phyloP scores from a whole-genome alignment of 331 rosid species.

The Rhamnella rubrinervis region DNA sequence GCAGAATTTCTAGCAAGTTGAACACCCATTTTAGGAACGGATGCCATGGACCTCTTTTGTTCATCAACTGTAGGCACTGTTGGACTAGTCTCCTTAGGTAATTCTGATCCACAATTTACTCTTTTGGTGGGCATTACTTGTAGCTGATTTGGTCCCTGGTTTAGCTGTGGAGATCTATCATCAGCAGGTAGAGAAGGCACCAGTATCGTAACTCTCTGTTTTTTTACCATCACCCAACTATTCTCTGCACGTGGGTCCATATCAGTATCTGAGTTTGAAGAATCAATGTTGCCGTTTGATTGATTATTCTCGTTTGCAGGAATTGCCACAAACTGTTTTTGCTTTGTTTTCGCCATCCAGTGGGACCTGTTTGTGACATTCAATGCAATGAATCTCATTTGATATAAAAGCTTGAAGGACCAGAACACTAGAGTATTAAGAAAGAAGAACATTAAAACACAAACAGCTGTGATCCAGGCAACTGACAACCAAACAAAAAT shows the following conservation, averaged over 20 bases:
- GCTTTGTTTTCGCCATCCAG: slow-evolving; percentile 69
- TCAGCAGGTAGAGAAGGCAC: slow-evolving; percentile 58
- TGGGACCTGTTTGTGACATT: slow-evolving; percentile 27
- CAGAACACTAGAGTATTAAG: background rate
- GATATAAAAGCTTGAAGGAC: background rate
- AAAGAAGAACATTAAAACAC: background rate
- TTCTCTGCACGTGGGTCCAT: slow-evolving; percentile 37
- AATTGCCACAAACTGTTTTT: slow-evolving; percentile 34
- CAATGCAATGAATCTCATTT: slow-evolving; percentile 9
- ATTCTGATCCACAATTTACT: slow-evolving; percentile 19
- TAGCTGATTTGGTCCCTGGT: slow-evolving; percentile 42
- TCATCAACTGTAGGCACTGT: slow-evolving; percentile 33
- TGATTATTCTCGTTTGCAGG: slow-evolving; percentile 29
- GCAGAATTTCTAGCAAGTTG: slow-evolving; percentile 31
- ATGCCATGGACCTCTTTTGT: slow-evolving; percentile 29
- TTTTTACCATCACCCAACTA: slow-evolving; percentile 85
- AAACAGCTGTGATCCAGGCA: background rate
- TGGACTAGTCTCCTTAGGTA: slow-evolving; percentile 32
- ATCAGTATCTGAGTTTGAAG: slow-evolving; percentile 28
- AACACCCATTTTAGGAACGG: slow-evolving; percentile 30
- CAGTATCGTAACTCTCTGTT: slow-evolving; percentile 70
- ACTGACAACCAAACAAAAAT: background rate
- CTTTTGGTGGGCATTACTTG: slow-evolving; percentile 39
- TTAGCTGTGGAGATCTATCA: slow-evolving; percentile 28
- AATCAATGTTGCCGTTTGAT: slow-evolving; percentile 29